Base-by-base conservation (phyloP, 2,329 filamentous ascomycete species). In the Fusarium torreyae region DNA sequence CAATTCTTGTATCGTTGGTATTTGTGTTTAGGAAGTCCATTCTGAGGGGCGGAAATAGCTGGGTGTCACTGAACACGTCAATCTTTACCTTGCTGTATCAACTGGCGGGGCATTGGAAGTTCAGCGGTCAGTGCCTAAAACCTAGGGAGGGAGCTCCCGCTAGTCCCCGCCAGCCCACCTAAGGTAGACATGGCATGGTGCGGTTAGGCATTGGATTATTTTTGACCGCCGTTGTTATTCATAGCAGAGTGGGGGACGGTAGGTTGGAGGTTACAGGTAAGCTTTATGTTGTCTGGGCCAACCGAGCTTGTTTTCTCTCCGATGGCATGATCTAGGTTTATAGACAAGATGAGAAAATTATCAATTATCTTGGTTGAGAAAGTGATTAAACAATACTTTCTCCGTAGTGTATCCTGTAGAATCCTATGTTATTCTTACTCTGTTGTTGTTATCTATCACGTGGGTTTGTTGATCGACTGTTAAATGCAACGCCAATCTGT, bases 191-290 rank as follows among this genome's bases (percentile, higher is more conserved):
- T 26, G 22, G 36, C 46, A 57, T 51, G 61, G 50, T 46, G 59
- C 39, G 45, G 36, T 33, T 31, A 34, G 52, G 40, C 28, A 65
- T 65, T 59, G 40, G 53, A 44, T 64, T 64, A 69, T 43, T 34
- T 67, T 66, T 69, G 66, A 69, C 66, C 66, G 66, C 59, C 66
- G 57, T 70, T 69, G 62, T 66, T 57, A 42, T 40, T 46, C 6
- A 22, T 22, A 36, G n/a, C 9, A 13, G 38, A 39, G 38, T 39
- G 38, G 38, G 38, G 22, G 38, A 11, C 7, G 26, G 26, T n/a
- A 39, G 36, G 36, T 39, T 39, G 26, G 26, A 28, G 26, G 26
- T 28, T 9, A 28, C 9, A 10, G 26, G 26, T 9, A 28, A 28
- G 26, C 26, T 28, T 9, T 28, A 57, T 40, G 66, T 69, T 60